Conservation (phyloP, 1,284 basidiomycete genomes). For the Boletellus dicymbophilus region DNA sequence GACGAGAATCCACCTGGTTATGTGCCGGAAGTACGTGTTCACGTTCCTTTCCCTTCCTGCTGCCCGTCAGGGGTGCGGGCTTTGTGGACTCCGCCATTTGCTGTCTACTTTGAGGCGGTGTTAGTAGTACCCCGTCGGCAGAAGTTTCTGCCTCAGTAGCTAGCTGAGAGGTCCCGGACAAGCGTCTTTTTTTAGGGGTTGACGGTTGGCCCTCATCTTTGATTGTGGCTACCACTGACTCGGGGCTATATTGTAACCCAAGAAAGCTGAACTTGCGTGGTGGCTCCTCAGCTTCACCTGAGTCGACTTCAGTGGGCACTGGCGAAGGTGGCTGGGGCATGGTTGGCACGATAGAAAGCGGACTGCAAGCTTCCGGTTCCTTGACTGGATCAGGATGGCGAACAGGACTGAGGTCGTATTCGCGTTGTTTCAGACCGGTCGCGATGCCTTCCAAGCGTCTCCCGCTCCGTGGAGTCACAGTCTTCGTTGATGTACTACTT, state of each 20-base stretch:
- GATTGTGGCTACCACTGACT: constrained; percentile 3
- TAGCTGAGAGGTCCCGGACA: constrained; percentile 6
- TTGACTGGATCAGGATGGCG: constrained; percentile 7
- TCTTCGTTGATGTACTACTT: background rate
- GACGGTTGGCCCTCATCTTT: constrained; percentile 21
- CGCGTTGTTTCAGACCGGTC: constrained; percentile 20
- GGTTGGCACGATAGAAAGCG: background rate
- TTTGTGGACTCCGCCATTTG: constrained; percentile 1
- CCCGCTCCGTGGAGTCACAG: constrained; percentile 11
- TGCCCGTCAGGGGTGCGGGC: background rate
- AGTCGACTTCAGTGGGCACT: constrained; percentile 25
- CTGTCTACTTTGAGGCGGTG: constrained; percentile 24
- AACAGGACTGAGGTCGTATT: constrained; percentile 14
- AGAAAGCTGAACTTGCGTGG: constrained; percentile 28
- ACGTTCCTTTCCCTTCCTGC: constrained; percentile 26
- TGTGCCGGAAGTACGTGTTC: constrained; percentile 5
- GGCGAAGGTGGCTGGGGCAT: constrained; percentile 27
- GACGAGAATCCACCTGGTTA: constrained; percentile 2
- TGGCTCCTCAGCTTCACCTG: constrained; percentile 15
- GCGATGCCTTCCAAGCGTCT: constrained; percentile 21
- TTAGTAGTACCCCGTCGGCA: constrained; percentile 6
- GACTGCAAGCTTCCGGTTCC: constrained; percentile 1
- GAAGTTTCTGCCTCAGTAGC: background rate
- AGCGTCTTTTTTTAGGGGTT: constrained; percentile 26
- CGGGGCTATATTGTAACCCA: constrained; percentile 18